These are phyloP conservation scores for Microthlaspi erraticum DNA, from an alignment of 345 rosid species.

Conservation along the genomic window DNA sequence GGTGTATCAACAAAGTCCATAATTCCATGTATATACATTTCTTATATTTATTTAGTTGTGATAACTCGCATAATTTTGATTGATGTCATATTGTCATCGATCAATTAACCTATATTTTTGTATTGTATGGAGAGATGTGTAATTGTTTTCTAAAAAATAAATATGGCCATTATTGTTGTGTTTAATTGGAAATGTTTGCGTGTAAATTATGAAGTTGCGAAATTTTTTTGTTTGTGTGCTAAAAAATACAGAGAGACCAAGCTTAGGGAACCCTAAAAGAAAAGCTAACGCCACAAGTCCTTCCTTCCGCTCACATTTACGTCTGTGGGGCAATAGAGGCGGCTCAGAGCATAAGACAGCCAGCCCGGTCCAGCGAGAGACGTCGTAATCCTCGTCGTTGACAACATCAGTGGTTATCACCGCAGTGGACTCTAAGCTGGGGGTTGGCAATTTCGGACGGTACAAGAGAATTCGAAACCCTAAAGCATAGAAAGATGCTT, in stretches of 20 bases:
- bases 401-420: constrained; percentile 73
- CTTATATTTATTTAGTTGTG: too few relatives aligned
- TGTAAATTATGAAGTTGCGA: too few relatives aligned
- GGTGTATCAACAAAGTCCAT: too few relatives aligned
- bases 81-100: too few relatives aligned
- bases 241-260: constrained; percentile 56
- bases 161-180: too few relatives aligned
- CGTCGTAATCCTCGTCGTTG: constrained; percentile 89
- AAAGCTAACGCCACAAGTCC: constrained; percentile 97
- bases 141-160: too few relatives aligned
- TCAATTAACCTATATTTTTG: too few relatives aligned
- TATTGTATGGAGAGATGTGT: too few relatives aligned
- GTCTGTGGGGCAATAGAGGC: constrained; percentile 96
- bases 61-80: too few relatives aligned
- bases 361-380: constrained; percentile 88
- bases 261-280: constrained; percentile 67
- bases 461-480: constrained; percentile 90
- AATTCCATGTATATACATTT: too few relatives aligned
- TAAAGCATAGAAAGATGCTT: constrained; percentile 93
- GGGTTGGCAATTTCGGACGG: constrained; percentile 86
- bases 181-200: too few relatives aligned
- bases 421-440: constrained; percentile 88
- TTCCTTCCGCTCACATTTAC: constrained; percentile 85
- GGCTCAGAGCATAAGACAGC: constrained; percentile 90
- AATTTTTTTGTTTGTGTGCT: too few relatives aligned